Conservation (phyloP, 1,284 basidiomycete species). For the Sanguinoderma infundibulare region DNA sequence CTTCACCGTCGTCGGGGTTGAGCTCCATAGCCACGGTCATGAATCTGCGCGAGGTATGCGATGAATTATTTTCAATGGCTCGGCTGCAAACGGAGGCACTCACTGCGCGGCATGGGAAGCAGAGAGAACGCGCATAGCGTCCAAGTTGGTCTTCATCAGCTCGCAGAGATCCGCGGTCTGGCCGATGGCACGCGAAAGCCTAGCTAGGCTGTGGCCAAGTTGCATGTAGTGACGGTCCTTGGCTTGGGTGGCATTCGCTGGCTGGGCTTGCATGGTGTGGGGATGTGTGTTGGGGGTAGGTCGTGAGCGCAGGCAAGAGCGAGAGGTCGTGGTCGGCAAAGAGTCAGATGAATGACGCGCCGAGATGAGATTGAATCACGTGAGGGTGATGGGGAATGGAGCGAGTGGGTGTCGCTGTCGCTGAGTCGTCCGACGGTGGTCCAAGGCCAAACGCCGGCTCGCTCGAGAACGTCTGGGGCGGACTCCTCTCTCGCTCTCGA, state of each 20-base stretch:
- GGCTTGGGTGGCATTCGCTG: slow-evolving; percentile 67
- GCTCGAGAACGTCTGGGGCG: slow-evolving; percentile 3
- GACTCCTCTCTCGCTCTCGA: not conserved
- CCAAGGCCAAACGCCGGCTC: slow-evolving; percentile 10
- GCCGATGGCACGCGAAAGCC: slow-evolving; percentile 63
- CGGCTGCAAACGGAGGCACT: slow-evolving; percentile 26
- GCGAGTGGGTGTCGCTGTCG: too few relatives aligned
- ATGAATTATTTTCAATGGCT: not conserved
- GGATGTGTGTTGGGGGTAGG: not conserved
- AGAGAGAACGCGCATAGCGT: slow-evolving; percentile 73
- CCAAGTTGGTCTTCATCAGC: slow-evolving; percentile 68
- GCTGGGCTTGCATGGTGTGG: slow-evolving; percentile 33
- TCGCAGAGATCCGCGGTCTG: slow-evolving; percentile 75
- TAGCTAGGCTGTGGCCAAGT: slow-evolving; percentile 60
- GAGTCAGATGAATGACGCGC: too few relatives aligned
- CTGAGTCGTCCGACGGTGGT: not conserved
- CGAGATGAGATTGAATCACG: slow-evolving; percentile 5
- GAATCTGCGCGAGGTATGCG: slow-evolving; percentile 45
- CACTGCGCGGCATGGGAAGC: slow-evolving; percentile 76
- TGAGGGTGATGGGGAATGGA: not conserved
- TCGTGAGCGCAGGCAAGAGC: slow-evolving; percentile 4
- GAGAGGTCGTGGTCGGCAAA: not conserved
- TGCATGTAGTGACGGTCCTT: slow-evolving; percentile 77
- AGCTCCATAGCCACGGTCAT: slow-evolving; percentile 67
- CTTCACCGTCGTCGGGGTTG: slow-evolving; percentile 45